phyloP scores from a whole-genome alignment of 2,329 filamentous ascomycete species.

The Sphaerostilbella broomeana region DNA sequence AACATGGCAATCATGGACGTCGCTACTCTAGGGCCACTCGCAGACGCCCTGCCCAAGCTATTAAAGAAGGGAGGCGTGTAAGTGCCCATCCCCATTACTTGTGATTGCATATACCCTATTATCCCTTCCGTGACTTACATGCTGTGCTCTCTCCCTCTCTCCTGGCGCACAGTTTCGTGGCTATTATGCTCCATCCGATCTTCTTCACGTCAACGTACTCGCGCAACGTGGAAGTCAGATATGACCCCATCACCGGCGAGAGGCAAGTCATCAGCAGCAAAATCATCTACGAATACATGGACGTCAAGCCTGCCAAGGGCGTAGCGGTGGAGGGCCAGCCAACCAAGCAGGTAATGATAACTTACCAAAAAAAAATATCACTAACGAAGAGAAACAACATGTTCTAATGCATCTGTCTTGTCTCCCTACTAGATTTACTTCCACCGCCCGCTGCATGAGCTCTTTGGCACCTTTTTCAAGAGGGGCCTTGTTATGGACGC shows the following conservation, averaged over 20 bases:
- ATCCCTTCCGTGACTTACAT: not conserved
- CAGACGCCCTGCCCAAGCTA: constrained; percentile 32
- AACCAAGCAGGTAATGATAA: constrained; percentile 28
- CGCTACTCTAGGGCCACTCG: constrained; percentile 35
- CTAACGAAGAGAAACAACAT: constrained; percentile 7
- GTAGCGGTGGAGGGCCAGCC: constrained; percentile 31
- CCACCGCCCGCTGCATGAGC: constrained; percentile 39
- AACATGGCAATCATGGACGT: constrained; percentile 48
- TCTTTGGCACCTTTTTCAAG: constrained; percentile 38
- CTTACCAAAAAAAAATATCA: too few relatives aligned
- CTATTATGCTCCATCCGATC: constrained; percentile 41
- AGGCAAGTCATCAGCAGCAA: constrained; percentile 30
- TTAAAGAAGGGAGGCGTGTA: constrained; percentile 36
- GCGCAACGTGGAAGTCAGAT: constrained; percentile 33
- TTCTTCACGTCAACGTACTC: constrained; percentile 40
- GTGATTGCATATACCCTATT: not conserved
- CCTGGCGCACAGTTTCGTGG: constrained; percentile 35
- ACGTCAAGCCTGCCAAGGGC: constrained; percentile 33
- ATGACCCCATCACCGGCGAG: constrained; percentile 30
- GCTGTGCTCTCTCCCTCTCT: not conserved
- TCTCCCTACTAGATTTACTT: constrained; percentile 28
- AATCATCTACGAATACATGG: constrained; percentile 35
- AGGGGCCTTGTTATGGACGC: constrained; percentile 37
- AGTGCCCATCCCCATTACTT: constrained; percentile 18
- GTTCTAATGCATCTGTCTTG: not conserved